Percentiles rank a stretch among this genome's conserved stretches.
These are phyloP conservation scores for Xylaria arbuscula DNA, from an alignment of 2,329 filamentous ascomycete species.

Conservation along the genomic window DNA sequence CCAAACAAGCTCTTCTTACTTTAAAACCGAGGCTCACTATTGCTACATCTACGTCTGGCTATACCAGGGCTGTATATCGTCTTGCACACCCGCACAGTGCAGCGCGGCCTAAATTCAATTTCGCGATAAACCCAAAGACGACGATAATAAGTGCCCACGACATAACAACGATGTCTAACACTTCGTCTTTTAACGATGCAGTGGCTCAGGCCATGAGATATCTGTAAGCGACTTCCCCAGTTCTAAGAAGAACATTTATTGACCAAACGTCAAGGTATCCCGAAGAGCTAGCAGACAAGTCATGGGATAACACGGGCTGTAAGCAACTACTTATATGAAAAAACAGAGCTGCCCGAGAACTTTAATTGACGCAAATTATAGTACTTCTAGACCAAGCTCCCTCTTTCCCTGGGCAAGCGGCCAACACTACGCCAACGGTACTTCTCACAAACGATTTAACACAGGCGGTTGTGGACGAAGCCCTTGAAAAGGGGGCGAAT, in stretches of 20 bases:
- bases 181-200: slow-evolving; percentile 58
- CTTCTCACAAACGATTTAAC: slow-evolving; percentile 88
- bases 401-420: slow-evolving; percentile 67
- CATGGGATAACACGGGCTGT: slow-evolving; percentile 94
- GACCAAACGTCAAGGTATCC: slow-evolving; percentile 74
- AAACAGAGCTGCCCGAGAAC: background rate
- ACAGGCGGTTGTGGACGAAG: slow-evolving; percentile 87
- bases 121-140: slow-evolving; percentile 6
- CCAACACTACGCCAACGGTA: slow-evolving; percentile 52
- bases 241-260: slow-evolving; percentile 5
- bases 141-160: slow-evolving; percentile 16
- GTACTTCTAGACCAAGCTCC: slow-evolving; percentile 64
- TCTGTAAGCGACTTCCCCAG: slow-evolving; percentile 67
- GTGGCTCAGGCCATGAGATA: slow-evolving; percentile 83
- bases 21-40: background rate
- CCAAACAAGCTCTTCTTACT: background rate
- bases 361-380: slow-evolving; percentile 16
- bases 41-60: slow-evolving; percentile 1
- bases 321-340: slow-evolving; percentile 45
- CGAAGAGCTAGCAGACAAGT: slow-evolving; percentile 85
- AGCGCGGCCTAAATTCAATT: background rate
- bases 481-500: slow-evolving; percentile 78
- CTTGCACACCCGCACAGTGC: background rate
- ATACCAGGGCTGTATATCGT: slow-evolving; percentile 1
- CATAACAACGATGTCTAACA: slow-evolving; percentile 42